These are phyloP conservation scores for Mycena crocata DNA, from an alignment of 768 basidiomycete genomes.

Conservation along the genomic window DNA sequence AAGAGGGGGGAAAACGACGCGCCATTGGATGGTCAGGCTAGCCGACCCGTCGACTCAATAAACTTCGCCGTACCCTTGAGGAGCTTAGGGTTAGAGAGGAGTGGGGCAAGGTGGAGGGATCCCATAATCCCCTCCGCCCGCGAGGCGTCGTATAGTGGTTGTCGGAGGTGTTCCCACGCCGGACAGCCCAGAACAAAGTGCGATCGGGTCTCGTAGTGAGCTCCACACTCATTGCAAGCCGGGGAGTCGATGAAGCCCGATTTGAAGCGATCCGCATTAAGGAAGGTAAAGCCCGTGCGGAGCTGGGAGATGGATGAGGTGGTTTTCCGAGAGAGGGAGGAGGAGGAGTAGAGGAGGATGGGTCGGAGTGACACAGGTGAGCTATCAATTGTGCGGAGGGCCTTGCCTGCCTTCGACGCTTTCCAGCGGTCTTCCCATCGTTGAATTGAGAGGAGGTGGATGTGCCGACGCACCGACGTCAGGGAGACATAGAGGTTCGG, in stretches of 20 bases:
- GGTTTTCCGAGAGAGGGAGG: background rate
- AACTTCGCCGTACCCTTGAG: background rate
- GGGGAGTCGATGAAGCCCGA: background rate
- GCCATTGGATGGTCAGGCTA: background rate
- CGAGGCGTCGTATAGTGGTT: background rate
- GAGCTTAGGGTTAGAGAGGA: background rate
- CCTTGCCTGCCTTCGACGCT: background rate
- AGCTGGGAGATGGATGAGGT: too few species aligned
- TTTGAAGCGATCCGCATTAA: background rate
- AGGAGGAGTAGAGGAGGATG: background rate
- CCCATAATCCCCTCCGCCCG: background rate
- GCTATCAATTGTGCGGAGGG: background rate
- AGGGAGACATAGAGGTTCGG: slow-evolving; percentile 4
- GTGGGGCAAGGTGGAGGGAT: background rate
- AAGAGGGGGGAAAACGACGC: background rate
- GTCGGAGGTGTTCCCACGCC: slow-evolving; percentile 2
- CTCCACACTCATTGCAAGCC: slow-evolving; percentile 3
- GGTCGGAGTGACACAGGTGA: background rate
- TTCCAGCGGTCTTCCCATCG: slow-evolving; percentile 2
- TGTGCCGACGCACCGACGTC: background rate
- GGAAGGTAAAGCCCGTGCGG: background rate
- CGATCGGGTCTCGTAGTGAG: background rate
- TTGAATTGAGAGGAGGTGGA: background rate
- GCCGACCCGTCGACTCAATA: background rate
- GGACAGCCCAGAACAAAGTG: slow-evolving; percentile 4